Evolutionary conservation across 441 rosid species (phyloP).

Genomic region (Gossypium schwendimanii): DNA sequence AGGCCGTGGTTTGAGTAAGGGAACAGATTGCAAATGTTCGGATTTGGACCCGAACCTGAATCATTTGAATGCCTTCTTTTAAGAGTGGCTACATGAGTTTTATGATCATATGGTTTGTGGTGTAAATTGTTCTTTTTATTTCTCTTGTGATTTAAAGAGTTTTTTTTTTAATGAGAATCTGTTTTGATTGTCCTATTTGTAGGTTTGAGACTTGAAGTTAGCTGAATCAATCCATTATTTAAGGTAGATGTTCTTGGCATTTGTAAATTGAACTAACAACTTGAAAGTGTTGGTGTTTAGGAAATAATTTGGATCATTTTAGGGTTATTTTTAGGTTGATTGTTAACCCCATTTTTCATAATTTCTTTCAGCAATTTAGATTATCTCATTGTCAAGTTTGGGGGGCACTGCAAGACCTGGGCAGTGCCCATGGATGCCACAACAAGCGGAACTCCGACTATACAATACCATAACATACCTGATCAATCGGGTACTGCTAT

Average conservation of each 20-base stretch:
- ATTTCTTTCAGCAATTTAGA: conserved; percentile 30
- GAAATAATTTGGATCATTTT: conserved; percentile 13
- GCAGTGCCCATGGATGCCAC: conserved; percentile 96
- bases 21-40: no score
- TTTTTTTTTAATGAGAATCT: conserved; percentile 12
- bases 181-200: conserved; percentile 29
- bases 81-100: background rate
- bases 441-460: conserved; percentile 55
- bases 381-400: conserved; percentile 27
- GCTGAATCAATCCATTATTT: conserved; percentile 26
- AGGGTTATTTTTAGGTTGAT: conserved; percentile 13
- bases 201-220: conserved; percentile 50
- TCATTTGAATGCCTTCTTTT: background rate
- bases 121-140: background rate
- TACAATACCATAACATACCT: conserved; percentile 60
- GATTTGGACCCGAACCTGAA: background rate
- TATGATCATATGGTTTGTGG: conserved; percentile 2
- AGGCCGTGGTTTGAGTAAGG: background rate
- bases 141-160: conserved; percentile 6
- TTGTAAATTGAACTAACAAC: background rate
- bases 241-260: conserved; percentile 27
- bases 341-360: background rate
- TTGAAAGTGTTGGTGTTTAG: background rate
- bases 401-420: conserved; percentile 53
- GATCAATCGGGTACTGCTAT: conserved; percentile 60